A percentile compares a stretch with the other conserved stretches of the same genome.
These are phyloP conservation scores for Arachnopeziza araneosa DNA, from an alignment of 2,329 filamentous ascomycete genomes.

Conservation along the genomic window DNA sequence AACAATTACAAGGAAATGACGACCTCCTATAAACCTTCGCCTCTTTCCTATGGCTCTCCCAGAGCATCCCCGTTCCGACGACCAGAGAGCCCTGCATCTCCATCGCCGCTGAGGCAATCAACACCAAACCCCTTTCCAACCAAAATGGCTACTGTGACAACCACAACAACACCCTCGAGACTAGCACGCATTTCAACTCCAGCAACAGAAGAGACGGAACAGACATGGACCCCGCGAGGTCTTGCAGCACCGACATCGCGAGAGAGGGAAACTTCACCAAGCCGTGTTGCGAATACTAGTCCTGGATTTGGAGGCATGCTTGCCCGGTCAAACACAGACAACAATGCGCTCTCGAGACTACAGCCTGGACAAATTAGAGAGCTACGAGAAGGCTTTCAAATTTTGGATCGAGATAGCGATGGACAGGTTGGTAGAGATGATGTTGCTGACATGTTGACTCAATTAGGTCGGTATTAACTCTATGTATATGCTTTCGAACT, in stretches of 20 bases:
- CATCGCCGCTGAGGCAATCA: conserved; percentile 59
- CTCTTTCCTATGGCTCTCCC: conserved; percentile 65
- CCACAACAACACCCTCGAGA: conserved; percentile 37
- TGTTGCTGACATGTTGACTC: conserved; percentile 79
- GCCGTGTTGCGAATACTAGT: conserved; percentile 22
- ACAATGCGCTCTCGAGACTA: conserved; percentile 61
- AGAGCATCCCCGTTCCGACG: conserved; percentile 61
- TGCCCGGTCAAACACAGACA: conserved; percentile 16
- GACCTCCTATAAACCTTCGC: conserved; percentile 63
- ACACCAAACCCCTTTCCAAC: conserved; percentile 54
- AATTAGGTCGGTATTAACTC: conserved; percentile 55
- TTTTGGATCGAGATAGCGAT: conserved; percentile 80
- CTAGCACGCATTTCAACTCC: conserved; percentile 35
- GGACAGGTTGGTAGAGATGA: conserved; percentile 77
- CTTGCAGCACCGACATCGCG: conserved; percentile 27
- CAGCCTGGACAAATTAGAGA: conserved; percentile 79
- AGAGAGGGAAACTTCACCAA: conserved; percentile 31
- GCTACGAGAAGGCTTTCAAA: conserved; percentile 88
- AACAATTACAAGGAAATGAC: conserved; percentile 19
- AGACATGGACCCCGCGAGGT: conserved; percentile 28
- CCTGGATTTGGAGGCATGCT: conserved; percentile 28
- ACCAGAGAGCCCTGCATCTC: conserved; percentile 58
- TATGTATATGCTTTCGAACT: not conserved
- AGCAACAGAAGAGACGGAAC: conserved; percentile 28
- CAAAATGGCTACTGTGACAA: conserved; percentile 35